Percentiles rank a stretch among this genome's conserved stretches.
Evolutionary conservation across 768 basidiomycete species (phyloP).

Genomic region (Antrodiella citrinella): DNA sequence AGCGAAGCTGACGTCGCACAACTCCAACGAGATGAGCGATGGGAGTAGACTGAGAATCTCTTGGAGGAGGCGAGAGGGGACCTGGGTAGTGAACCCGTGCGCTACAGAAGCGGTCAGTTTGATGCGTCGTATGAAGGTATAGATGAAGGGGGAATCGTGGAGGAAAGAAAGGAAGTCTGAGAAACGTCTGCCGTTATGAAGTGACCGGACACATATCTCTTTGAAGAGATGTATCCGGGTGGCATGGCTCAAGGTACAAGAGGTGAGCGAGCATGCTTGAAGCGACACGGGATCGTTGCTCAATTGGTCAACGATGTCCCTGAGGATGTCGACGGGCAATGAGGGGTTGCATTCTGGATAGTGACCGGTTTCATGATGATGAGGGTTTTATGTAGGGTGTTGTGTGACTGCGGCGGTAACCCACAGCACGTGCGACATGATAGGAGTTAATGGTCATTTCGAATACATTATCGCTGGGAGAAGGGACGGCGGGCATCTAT

Average conservation of each 20-base stretch:
- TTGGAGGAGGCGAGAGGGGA: not conserved
- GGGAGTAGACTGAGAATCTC: not conserved
- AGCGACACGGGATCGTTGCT: constrained; percentile 2
- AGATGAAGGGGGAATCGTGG: not conserved
- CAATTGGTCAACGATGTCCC: constrained; percentile 6
- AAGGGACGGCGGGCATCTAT: no score
- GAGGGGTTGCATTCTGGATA: no score
- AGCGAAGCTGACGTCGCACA: not conserved
- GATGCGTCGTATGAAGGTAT: not conserved
- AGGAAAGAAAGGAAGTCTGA: not conserved
- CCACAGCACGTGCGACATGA: no score
- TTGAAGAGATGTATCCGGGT: constrained; percentile 8
- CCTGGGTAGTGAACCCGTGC: not conserved
- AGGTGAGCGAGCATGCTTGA: not conserved
- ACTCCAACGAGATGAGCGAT: not conserved
- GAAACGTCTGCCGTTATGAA: not conserved
- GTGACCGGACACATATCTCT: not conserved
- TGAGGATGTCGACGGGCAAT: constrained; percentile 6
- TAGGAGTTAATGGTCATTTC: no score
- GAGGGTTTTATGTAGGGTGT: no score
- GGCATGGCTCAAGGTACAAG: constrained; percentile 2
- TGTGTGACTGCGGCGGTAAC: no score
- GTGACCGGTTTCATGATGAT: no score
- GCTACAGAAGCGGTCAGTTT: not conserved
- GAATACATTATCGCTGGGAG: no score